Base-by-base conservation (phyloP, 306 rosid species). In the Prosopis cineraria region DNA sequence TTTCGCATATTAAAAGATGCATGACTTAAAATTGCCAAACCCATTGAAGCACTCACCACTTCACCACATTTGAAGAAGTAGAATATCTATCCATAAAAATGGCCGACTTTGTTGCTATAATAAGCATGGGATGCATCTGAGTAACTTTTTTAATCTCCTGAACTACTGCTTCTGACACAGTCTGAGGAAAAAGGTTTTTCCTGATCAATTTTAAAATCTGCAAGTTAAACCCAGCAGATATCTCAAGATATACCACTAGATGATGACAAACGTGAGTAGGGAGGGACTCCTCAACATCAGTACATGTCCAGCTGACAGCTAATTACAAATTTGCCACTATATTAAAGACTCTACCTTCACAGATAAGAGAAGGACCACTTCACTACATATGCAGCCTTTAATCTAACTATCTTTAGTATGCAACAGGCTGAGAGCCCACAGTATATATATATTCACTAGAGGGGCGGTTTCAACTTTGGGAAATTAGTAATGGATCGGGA, bases 41-140 rank as follows among this genome's bases (percentile, higher is more conserved):
- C 2, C 68, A 81, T 31, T 30, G 17, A 33, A 65, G 60, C 59
- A 82, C 96, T 89, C 84, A 92, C 98, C 87, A 79, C 65, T 85
- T 91, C 64, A 74, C 72, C 73, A 77, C 87, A 78, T 74, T 73
- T 75, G 84, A 69, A 33, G 87, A 72, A 17, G 70, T 50, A 9
- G 89, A 76, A 79, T 80, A 67, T 78, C 70, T 87, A 73, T 84
- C 85, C 81, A 90, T 89, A 52, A 89, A 84, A 45, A 87, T 73
- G 80, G 86, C 87, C 27, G 96, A 83, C 85, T 92, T 94, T 66
- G 98, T 88, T 47, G 94, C 90, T 72, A 94, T 80, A 64, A 88
- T 82, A 77, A 92, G 83, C 93, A 93, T 88, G 78, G 94, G 97
- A 84, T 94, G 93, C 90, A 89, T 79, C 79, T 78, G 84, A 59